Conservation (phyloP, 768 basidiomycete genomes). For the Kwoniella bestiolae region DNA sequence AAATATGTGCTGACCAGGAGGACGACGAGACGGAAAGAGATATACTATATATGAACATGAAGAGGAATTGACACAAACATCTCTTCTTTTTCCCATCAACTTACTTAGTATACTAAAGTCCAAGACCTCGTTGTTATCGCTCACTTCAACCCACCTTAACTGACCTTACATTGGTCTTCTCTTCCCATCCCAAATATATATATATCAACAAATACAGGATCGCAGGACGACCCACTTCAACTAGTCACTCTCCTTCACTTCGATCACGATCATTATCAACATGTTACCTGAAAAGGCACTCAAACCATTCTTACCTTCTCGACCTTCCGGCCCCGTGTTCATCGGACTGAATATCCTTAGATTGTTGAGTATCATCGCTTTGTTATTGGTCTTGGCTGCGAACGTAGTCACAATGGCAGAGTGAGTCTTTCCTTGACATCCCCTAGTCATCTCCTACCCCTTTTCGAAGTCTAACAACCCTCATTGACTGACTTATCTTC, state of each 20-base stretch:
- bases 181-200: not conserved
- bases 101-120: not conserved
- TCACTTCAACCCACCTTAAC: not conserved
- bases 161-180: conserved; percentile 9
- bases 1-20: not conserved
- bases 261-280: not conserved
- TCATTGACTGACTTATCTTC: conserved; percentile 1
- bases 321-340: conserved; percentile 49
- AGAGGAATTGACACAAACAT: not conserved
- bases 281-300: conserved; percentile 25
- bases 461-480: too few relatives aligned
- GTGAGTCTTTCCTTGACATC: conserved; percentile 40
- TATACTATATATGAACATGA: not conserved
- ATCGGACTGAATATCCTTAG: conserved; percentile 76
- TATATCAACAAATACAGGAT: not conserved
- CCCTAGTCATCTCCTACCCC: not conserved
- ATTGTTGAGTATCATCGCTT: conserved; percentile 73
- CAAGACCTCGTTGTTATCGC: not conserved
- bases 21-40: not conserved
- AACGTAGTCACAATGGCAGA: conserved; percentile 62
- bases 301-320: conserved; percentile 43
- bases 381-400: conserved; percentile 74
- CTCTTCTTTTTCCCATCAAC: not conserved
- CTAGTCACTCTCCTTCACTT: not conserved
- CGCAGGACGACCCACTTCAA: not conserved